Percentiles rank a stretch among this genome's conserved stretches.
Evolutionary conservation across 1,284 basidiomycete species (phyloP).

Genomic region (Cutaneotrichosporon dermatis): DNA sequence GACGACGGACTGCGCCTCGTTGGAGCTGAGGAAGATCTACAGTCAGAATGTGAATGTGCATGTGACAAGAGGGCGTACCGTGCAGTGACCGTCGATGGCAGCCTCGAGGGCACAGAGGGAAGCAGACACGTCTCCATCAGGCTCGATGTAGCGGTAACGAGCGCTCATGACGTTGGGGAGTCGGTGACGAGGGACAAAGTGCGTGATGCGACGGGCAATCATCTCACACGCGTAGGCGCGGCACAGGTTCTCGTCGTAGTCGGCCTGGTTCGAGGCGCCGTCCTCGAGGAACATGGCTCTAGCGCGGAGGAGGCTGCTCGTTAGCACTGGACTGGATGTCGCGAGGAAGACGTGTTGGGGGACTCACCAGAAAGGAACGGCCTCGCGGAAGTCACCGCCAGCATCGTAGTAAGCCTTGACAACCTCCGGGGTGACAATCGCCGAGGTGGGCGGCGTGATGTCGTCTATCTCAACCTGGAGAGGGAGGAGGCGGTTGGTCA

Average conservation of each 20-base stretch:
- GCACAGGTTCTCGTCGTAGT: constrained; percentile 77
- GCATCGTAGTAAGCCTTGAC: constrained; percentile 50
- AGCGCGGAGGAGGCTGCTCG: constrained; percentile 72
- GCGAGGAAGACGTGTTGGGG: not conserved
- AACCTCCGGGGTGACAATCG: constrained; percentile 50
- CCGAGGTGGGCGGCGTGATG: constrained; percentile 45
- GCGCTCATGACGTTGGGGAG: constrained; percentile 65
- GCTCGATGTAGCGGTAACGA: constrained; percentile 66
- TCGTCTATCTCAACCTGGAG: constrained; percentile 55
- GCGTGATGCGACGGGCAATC: constrained; percentile 74
- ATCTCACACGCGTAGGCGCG: constrained; percentile 85
- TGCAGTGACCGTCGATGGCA: constrained; percentile 69
- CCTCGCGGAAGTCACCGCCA: constrained; percentile 63
- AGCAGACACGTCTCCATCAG: constrained; percentile 71
- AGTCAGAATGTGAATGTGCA: not conserved
- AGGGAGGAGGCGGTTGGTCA: constrained; percentile 73
- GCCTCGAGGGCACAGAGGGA: constrained; percentile 71
- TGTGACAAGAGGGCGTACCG: constrained; percentile 23
- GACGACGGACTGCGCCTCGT: constrained; percentile 69
- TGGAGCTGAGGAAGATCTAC: constrained; percentile 78
- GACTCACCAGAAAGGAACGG: constrained; percentile 54
- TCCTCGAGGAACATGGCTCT: constrained; percentile 66
- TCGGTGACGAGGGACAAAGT: constrained; percentile 60
- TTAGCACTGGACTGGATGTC: constrained; percentile 33
- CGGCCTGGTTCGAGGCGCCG: constrained; percentile 53